Conservation (phyloP, 805 yeast species). For the Starmerella vitae region DNA sequence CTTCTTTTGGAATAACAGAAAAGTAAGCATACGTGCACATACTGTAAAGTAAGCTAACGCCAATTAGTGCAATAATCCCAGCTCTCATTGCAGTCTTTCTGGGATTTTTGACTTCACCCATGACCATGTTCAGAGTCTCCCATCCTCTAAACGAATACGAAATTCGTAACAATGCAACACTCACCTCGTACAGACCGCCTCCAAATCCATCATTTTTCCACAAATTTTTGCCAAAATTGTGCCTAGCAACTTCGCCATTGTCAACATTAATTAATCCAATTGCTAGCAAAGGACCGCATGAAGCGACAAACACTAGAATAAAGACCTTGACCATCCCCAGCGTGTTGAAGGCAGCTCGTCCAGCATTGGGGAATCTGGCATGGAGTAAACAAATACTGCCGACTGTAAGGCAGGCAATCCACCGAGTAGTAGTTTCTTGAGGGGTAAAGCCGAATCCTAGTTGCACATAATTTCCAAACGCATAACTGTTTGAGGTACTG, state of each 20-base stretch:
- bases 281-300: constrained; percentile 34
- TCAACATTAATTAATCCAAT: constrained; percentile 18
- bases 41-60: constrained; percentile 42
- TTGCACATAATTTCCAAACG: constrained; percentile 48
- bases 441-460: constrained; percentile 33
- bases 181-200: constrained; percentile 36
- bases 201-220: constrained; percentile 33
- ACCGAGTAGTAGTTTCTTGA: constrained; percentile 30
- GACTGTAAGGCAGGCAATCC: constrained; percentile 35
- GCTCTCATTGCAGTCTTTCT: constrained; percentile 43
- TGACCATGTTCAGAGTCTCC: constrained; percentile 55
- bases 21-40: constrained; percentile 47
- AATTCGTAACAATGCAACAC: constrained; percentile 46
- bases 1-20: constrained; percentile 35
- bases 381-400: constrained; percentile 35
- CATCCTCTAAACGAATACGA: constrained; percentile 57
- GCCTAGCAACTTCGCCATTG: constrained; percentile 25
- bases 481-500: constrained; percentile 50
- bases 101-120: constrained; percentile 46
- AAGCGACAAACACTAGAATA: constrained; percentile 37
- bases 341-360: constrained; percentile 39
- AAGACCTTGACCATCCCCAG: constrained; percentile 43
- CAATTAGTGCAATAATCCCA: constrained; percentile 44
- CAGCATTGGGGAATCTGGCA: constrained; percentile 36
- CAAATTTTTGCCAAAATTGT: constrained; percentile 29